Conservation (phyloP, 2,329 filamentous ascomycete species). For the Cercospora zeina region DNA sequence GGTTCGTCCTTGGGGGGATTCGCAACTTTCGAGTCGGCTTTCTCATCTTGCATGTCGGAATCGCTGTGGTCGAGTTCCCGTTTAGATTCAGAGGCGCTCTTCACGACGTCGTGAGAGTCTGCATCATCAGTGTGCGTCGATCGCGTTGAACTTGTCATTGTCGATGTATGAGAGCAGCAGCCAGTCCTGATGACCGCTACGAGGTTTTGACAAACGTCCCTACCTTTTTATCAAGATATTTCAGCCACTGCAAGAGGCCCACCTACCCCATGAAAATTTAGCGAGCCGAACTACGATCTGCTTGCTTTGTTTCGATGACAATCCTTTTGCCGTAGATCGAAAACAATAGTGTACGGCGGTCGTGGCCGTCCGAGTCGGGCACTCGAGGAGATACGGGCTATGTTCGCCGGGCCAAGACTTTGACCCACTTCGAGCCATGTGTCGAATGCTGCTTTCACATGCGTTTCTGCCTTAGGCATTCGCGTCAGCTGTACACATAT, state of each 20-base stretch:
- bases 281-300: neutral
- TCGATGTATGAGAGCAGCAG: neutral
- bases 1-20: neutral
- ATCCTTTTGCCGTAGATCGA: conserved; percentile 2
- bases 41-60: conserved; percentile 5
- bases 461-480: neutral
- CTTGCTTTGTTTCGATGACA: neutral
- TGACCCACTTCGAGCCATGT: neutral
- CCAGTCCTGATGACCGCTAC: neutral
- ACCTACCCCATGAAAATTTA: neutral
- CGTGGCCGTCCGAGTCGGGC: conserved; percentile 1
- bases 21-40: neutral
- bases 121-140: conserved; percentile 1
- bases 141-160: neutral
- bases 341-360: conserved; percentile 1
- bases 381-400: conserved; percentile 6
- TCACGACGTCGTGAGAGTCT: neutral
- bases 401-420: conserved; percentile 6
- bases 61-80: conserved; percentile 1
- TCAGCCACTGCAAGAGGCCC: neutral
- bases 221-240: neutral
- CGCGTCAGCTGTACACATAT: too few relatives aligned
- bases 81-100: neutral
- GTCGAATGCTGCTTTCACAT: neutral
- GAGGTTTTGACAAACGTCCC: neutral